Conservation (phyloP, 2,329 filamentous ascomycete genomes). For the Hypocreales sp. region DNA sequence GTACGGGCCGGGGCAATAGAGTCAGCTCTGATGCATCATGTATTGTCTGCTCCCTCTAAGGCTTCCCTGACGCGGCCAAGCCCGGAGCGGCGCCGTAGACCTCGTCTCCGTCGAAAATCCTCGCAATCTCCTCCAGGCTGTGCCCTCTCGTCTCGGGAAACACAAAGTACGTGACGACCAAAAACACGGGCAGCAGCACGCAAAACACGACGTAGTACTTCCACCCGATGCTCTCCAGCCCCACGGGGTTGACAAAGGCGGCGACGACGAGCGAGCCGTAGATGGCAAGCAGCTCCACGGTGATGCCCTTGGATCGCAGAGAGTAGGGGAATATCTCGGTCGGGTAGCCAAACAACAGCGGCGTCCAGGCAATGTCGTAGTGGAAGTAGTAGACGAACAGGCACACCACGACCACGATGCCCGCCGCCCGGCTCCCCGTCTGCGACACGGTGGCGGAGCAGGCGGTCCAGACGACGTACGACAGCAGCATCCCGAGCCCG, state of each 20-base stretch:
- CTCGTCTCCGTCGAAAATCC: constrained; percentile 17
- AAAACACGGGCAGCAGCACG: constrained; percentile 20
- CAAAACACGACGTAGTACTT: constrained; percentile 26
- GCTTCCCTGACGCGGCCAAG: no score
- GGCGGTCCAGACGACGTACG: constrained; percentile 24
- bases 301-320: constrained; percentile 25
- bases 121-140: constrained; percentile 17
- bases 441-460: constrained; percentile 20
- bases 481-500: constrained; percentile 21
- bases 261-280: constrained; percentile 21
- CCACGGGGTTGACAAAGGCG: constrained; percentile 24
- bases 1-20: constrained; percentile 1
- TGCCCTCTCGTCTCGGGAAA: constrained; percentile 21
- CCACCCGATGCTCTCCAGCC: constrained; percentile 20
- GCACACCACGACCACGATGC: constrained; percentile 20
- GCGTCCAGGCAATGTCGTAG: constrained; percentile 27
- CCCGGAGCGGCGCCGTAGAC: no score
- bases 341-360: constrained; percentile 25
- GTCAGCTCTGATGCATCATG: no score
- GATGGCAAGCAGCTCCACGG: constrained; percentile 22
- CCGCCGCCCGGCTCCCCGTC: constrained; percentile 13
- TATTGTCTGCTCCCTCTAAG: no score
- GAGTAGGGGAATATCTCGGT: constrained; percentile 24
- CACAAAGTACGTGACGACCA: constrained; percentile 22
- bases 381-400: constrained; percentile 26